Conservation (phyloP, 2,329 filamentous ascomycete species). For the Fusarium hostae region DNA sequence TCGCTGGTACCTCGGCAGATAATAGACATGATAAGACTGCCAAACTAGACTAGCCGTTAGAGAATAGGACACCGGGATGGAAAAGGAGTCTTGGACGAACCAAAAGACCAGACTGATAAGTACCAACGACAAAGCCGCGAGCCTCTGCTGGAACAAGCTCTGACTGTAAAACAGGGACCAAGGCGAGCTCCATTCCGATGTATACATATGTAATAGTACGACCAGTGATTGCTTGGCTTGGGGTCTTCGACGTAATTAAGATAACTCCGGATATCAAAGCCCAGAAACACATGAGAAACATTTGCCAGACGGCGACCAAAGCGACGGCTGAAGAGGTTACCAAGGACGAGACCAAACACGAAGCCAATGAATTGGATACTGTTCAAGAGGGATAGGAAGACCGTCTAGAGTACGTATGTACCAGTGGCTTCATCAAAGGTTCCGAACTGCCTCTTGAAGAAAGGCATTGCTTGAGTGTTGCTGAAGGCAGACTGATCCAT, state of each 20-base stretch:
- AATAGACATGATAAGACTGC: conserved; percentile 39
- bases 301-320: conserved; percentile 50
- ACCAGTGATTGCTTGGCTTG: conserved; percentile 48
- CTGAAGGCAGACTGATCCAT: conserved; percentile 53
- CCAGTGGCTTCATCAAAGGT: conserved; percentile 28
- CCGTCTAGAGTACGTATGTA: conserved; percentile 43
- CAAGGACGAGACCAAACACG: conserved; percentile 39
- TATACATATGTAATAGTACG: conserved; percentile 51
- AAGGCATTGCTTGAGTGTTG: conserved; percentile 52
- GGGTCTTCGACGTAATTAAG: conserved; percentile 46
- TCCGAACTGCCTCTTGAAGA: conserved; percentile 51
- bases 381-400: conserved; percentile 52
- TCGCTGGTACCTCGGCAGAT: conserved; percentile 47
- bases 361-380: conserved; percentile 50
- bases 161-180: conserved; percentile 50
- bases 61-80: not conserved
- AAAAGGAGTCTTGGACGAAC: not conserved
- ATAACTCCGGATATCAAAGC: conserved; percentile 48
- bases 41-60: conserved; percentile 1
- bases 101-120: conserved; percentile 45
- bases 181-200: conserved; percentile 39
- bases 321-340: conserved; percentile 35
- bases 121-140: conserved; percentile 50
- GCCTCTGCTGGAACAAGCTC: conserved; percentile 44
- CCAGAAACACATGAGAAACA: conserved; percentile 50